phyloP scores from a whole-genome alignment of 352 stramenopile species.

The Detonula confervacea region DNA sequence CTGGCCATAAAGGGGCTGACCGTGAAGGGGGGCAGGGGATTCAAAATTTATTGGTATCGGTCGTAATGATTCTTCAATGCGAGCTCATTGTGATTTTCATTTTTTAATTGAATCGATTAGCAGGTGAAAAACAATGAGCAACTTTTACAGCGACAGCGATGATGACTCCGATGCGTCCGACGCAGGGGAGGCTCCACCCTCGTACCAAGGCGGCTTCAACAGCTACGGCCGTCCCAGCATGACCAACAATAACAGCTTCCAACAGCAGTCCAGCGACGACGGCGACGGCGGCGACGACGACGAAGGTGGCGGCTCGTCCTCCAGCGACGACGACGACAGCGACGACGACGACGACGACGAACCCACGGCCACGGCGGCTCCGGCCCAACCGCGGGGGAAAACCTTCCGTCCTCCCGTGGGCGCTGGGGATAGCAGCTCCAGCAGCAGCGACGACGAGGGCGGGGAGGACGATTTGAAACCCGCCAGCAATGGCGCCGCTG shows the following conservation, averaged over 20 bases:
- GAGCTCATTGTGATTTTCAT: no score
- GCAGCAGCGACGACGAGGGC: conserved; percentile 48
- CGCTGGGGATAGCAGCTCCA: conserved; percentile 26
- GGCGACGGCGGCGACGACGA: conserved; percentile 16
- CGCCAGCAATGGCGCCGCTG: conserved; percentile 4
- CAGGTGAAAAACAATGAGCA: conserved; percentile 4
- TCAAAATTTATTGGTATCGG: no score
- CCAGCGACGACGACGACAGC: conserved; percentile 15
- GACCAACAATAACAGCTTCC: conserved; percentile 15
- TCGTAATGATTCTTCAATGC: no score
- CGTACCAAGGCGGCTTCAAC: conserved; percentile 34
- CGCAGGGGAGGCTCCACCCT: background rate
- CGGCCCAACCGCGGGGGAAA: conserved; percentile 46
- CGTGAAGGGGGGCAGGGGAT: no score
- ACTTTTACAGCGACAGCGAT: conserved; percentile 35
- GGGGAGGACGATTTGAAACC: conserved; percentile 12
- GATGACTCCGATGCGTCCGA: conserved; percentile 21
- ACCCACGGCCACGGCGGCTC: conserved; percentile 4
- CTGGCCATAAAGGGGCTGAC: no score
- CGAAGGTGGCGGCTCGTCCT: background rate
- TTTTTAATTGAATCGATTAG: no score
- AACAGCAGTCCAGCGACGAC: conserved; percentile 28
- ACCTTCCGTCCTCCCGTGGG: conserved; percentile 40
- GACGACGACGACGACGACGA: conserved; percentile 15
- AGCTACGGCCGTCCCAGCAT: conserved; percentile 45